Evolutionary conservation across 176 grass and related monocot genomes (phyloP).

Genomic region (Chloris gayana): DNA sequence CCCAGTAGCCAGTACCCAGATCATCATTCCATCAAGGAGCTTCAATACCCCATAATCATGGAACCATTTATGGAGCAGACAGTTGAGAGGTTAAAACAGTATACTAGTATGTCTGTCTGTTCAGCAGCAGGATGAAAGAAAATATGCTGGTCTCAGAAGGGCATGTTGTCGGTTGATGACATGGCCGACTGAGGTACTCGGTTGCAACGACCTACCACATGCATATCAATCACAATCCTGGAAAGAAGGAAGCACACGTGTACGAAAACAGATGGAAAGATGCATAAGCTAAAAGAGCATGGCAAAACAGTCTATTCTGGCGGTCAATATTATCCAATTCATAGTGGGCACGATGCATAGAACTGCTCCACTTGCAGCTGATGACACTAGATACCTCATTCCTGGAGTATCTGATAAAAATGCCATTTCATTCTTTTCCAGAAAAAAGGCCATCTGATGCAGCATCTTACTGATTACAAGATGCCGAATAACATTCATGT

Average conservation of each 20-base stretch:
- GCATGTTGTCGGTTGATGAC: neutral
- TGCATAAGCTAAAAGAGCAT: constrained; percentile 15
- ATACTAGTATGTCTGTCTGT: too few relatives aligned
- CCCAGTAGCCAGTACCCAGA: too few relatives aligned
- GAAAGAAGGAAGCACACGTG: constrained; percentile 19
- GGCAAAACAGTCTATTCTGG: neutral
- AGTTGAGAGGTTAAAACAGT: too few relatives aligned
- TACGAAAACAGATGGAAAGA: constrained; percentile 29
- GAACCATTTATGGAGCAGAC: neutral
- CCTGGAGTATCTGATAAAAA: neutral
- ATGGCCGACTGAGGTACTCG: neutral
- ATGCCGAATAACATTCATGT: constrained; percentile 4
- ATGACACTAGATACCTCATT: neutral
- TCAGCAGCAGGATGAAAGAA: neutral
- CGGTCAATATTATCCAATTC: constrained; percentile 26
- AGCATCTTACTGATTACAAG: neutral
- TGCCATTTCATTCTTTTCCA: neutral
- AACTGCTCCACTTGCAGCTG: constrained; percentile 17
- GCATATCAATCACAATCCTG: constrained; percentile 28
- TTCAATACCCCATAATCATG: neutral
- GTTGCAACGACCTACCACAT: constrained; percentile 4
- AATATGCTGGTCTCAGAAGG: neutral
- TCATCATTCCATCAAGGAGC: neutral
- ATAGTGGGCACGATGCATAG: constrained; percentile 1
- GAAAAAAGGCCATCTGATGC: neutral